phyloP scores from a whole-genome alignment of 2,329 filamentous ascomycete genomes.

The Ceratocystis cacaofunesta region DNA sequence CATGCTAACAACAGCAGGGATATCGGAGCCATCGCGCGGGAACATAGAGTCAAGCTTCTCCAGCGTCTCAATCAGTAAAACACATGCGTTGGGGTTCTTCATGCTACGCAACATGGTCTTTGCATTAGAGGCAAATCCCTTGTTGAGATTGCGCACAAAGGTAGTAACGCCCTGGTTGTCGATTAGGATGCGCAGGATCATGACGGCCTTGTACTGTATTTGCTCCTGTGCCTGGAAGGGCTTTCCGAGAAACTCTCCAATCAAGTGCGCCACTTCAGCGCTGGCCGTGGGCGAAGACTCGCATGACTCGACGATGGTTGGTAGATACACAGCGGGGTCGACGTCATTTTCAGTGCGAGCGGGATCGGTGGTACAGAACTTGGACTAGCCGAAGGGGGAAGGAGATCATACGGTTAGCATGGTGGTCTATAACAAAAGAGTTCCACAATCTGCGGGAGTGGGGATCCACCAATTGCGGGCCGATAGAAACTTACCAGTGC shows the following conservation, averaged over 20 bases:
- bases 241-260: constrained; percentile 67
- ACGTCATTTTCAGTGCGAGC: constrained; percentile 10
- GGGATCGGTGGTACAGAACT: constrained; percentile 14
- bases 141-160: constrained; percentile 83
- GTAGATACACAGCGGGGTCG: constrained; percentile 84
- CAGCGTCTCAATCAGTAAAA: constrained; percentile 77
- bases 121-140: constrained; percentile 62
- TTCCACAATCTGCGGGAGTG: background rate
- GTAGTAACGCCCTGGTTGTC: constrained; percentile 72
- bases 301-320: constrained; percentile 83
- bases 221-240: constrained; percentile 51
- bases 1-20: constrained; percentile 45
- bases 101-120: constrained; percentile 60
- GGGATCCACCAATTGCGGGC: background rate
- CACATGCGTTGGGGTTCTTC: constrained; percentile 61
- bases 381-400: background rate
- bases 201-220: constrained; percentile 88
- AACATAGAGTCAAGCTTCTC: constrained; percentile 49
- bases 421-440: background rate
- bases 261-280: constrained; percentile 60
- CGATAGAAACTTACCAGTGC: constrained; percentile 9
- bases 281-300: constrained; percentile 83
- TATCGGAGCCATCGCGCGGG: constrained; percentile 8
- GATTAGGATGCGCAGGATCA: constrained; percentile 80
- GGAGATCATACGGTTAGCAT: background rate